A percentile compares a stretch with the other conserved stretches of the same genome.
These are phyloP conservation scores for Annulohypoxylon truncatum DNA, from an alignment of 2,329 filamentous ascomycete species.

Conservation along the genomic window DNA sequence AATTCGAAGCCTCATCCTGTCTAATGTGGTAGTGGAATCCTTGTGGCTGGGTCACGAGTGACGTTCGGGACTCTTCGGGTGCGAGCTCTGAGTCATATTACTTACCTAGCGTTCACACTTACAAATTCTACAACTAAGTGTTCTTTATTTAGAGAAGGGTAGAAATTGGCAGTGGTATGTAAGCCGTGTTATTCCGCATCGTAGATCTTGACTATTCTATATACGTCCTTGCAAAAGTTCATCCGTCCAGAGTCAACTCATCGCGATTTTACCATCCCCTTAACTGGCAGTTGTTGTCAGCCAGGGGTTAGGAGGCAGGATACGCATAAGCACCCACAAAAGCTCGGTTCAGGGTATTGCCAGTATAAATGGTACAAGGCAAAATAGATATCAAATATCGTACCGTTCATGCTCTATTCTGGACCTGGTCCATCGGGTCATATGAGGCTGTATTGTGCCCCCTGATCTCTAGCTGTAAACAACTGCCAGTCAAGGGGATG, in stretches of 20 bases:
- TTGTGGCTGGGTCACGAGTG: slow-evolving; percentile 21
- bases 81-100: slow-evolving; percentile 19
- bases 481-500: no score
- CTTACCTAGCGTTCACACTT: slow-evolving; percentile 3
- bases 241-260: background rate
- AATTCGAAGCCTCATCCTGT: slow-evolving; percentile 9
- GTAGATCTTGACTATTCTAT: background rate
- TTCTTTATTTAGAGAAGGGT: slow-evolving; percentile 9
- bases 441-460: no score
- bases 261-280: background rate
- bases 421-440: no score
- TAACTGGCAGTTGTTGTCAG: no score
- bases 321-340: no score
- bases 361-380: no score
- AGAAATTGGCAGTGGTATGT: background rate
- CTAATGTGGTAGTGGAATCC: slow-evolving; percentile 1
- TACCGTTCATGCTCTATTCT: no score
- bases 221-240: background rate
- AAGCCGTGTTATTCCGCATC: slow-evolving; percentile 7
- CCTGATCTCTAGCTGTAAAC: no score
- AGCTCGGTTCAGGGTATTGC: no score
- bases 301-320: no score
- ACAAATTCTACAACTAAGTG: background rate
- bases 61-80: slow-evolving; percentile 22
- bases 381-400: no score